phyloP scores from a whole-genome alignment of 1,284 basidiomycete genomes.

The Trametes versicolor region DNA sequence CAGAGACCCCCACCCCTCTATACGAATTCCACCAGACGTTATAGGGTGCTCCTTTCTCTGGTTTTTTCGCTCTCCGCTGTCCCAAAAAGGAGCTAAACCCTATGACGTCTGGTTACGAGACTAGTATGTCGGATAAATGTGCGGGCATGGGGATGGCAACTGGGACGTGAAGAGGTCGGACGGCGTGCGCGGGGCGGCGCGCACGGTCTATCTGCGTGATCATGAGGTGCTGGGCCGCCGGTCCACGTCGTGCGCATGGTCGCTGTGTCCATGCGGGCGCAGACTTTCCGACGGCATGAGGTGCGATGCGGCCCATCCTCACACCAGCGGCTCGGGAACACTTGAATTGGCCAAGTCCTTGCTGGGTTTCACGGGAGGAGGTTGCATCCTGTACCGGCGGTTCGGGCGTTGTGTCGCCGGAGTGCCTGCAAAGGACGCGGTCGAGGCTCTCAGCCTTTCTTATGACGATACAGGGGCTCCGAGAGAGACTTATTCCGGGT shows the following conservation, averaged over 20 bases:
- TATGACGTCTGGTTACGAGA: too few species aligned
- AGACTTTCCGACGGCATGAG: background rate
- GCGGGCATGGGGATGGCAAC: background rate
- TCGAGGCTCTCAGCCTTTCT: background rate
- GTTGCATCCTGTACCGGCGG: background rate
- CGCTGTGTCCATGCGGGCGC: background rate
- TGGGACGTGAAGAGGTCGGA: background rate
- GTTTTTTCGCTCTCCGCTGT: too few species aligned
- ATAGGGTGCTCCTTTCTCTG: too few species aligned
- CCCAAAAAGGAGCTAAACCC: too few species aligned
- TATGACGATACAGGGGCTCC: background rate
- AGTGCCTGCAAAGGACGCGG: background rate
- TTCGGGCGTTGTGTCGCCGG: background rate
- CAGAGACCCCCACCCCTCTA: too few species aligned
- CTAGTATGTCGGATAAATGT: conserved; percentile 16
- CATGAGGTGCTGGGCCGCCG: conserved; percentile 18
- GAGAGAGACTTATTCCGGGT: background rate
- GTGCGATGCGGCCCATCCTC: too few species aligned
- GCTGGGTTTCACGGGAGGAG: background rate
- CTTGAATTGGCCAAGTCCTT: too few species aligned
- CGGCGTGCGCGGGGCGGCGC: conserved; percentile 1
- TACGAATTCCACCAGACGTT: too few species aligned
- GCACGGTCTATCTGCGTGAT: background rate
- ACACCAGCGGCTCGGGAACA: background rate
- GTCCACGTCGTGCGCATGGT: conserved; percentile 2